phyloP scores from a whole-genome alignment of 2,329 filamentous ascomycete genomes.

The Sporothrix globosa region DNA sequence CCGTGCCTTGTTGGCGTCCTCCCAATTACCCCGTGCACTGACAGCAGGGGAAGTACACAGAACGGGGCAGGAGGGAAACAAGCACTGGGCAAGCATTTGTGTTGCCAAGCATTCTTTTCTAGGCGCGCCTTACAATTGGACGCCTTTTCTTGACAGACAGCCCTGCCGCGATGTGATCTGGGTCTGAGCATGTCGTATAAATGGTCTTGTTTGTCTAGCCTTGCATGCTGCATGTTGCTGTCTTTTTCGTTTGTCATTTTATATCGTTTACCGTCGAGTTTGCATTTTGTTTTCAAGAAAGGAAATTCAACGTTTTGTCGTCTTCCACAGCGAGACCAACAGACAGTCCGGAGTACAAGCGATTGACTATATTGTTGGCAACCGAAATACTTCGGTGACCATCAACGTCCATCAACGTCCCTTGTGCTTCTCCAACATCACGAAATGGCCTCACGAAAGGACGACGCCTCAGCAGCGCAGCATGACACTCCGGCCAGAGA shows the following conservation, averaged over 20 bases:
- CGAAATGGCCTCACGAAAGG: neutral
- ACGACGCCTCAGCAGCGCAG: neutral
- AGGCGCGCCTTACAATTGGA: constrained; percentile 10
- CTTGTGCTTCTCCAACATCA: neutral
- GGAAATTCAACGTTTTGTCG: too few relatives aligned
- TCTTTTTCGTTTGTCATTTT: neutral
- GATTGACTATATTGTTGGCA: too few relatives aligned
- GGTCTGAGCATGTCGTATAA: neutral
- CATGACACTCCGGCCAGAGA: neutral
- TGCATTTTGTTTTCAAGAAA: too few relatives aligned
- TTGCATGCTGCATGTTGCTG: neutral
- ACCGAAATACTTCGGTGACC: too few relatives aligned
- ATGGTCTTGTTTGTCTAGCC: constrained; percentile 7
- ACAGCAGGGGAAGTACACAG: too few relatives aligned
- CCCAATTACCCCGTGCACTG: neutral
- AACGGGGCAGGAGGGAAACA: too few relatives aligned
- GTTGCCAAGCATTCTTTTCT: neutral
- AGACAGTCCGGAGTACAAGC: too few relatives aligned
- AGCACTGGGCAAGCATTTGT: neutral
- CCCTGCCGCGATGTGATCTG: neutral
- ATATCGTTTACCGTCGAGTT: neutral
- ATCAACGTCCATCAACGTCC: too few relatives aligned
- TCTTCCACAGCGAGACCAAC: too few relatives aligned
- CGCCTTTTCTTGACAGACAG: neutral
- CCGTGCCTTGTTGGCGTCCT: constrained; percentile 18